Evolutionary conservation across 2,329 filamentous ascomycete genomes (phyloP), one percentile per base, ranked within the genome.

Genomic region (Lasiodiplodia sp.): DNA sequence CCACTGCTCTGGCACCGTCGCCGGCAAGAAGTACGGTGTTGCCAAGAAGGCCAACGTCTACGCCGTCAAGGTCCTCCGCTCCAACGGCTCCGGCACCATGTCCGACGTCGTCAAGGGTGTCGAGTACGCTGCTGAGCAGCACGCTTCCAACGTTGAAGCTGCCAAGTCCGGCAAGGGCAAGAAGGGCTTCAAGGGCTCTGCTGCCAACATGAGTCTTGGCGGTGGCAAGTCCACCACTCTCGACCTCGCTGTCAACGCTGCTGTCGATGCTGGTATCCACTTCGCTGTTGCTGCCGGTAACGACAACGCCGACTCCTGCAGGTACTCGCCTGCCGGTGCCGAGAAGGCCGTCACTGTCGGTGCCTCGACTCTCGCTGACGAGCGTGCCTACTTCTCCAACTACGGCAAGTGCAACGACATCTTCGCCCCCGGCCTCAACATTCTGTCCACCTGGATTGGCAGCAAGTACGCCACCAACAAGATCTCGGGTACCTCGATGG

Each of bases 341-440:
- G 87, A 89, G 76, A 93, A 96, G 78, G 94, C 96, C 74, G 89
- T 99, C 80, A 99, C 96, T 69, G 96, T 99, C 72, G 96, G 95
- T 83, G 96, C 96, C 74, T 97, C 94, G 56, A 96, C 93, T 75
- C 89, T 99, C 70, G 89, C 91, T 77, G 96, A 99, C 80, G 93
- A 93, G 87, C 95, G 96, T 84, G 96, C 96, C 73, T 99, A 98
- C 89, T 99, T 99, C 90, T 99, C 96, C 89, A 99, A 99, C 92
- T 98, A 91, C 83, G 96, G 96, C 82, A 96, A 95, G 88, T 99
- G 96, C 89, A 97, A 95, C 81, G 96, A 99, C 84, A 97, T 99
- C 87, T 99, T 99, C 78, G 96, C 94, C 72, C 96, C 96, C 70
- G 96, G 96, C 79, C 88, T 97, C 77, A 97, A 94, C 90, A 97